phyloP scores from a whole-genome alignment of 495 filamentous ascomycete species.

The Venustampulla echinocandica region DNA sequence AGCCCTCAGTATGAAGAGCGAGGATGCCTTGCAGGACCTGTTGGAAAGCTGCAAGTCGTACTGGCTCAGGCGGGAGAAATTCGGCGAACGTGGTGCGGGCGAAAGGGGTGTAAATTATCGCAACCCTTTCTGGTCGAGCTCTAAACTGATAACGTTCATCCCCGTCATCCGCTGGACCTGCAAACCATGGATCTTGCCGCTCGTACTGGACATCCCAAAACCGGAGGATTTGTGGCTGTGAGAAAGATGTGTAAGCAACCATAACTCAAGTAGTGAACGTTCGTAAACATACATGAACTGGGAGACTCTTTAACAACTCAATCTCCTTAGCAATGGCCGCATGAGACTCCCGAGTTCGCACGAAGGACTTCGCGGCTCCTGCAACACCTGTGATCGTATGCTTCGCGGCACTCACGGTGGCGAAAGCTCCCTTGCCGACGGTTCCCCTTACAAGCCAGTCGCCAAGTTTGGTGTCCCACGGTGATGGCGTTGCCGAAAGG shows the following conservation, averaged over 20 bases:
- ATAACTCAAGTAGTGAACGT: not conserved
- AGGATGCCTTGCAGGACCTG: conserved; percentile 16
- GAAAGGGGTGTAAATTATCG: conserved; percentile 1
- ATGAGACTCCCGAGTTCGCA: conserved; percentile 1
- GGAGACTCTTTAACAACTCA: conserved; percentile 3
- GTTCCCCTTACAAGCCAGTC: conserved; percentile 1
- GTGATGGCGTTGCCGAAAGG: not conserved
- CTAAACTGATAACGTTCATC: not conserved
- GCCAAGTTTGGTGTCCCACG: not conserved
- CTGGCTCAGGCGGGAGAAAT: not conserved
- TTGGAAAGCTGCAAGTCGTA: not conserved
- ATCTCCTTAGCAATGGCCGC: not conserved
- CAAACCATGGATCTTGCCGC: conserved; percentile 1
- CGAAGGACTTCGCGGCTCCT: conserved; percentile 1
- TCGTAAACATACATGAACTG: conserved; percentile 1
- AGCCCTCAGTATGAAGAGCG: conserved; percentile 7
- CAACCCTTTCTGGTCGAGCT: conserved; percentile 4
- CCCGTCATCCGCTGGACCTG: not conserved
- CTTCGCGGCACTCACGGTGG: not conserved
- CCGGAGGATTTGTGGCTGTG: not conserved
- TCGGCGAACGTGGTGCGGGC: not conserved
- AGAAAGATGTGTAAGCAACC: not conserved
- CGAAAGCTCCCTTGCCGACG: not conserved
- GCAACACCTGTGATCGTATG: conserved; percentile 2
- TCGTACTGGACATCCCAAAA: conserved; percentile 2